Conservation (phyloP, 345 rosid species). For the Citrus inodora region DNA sequence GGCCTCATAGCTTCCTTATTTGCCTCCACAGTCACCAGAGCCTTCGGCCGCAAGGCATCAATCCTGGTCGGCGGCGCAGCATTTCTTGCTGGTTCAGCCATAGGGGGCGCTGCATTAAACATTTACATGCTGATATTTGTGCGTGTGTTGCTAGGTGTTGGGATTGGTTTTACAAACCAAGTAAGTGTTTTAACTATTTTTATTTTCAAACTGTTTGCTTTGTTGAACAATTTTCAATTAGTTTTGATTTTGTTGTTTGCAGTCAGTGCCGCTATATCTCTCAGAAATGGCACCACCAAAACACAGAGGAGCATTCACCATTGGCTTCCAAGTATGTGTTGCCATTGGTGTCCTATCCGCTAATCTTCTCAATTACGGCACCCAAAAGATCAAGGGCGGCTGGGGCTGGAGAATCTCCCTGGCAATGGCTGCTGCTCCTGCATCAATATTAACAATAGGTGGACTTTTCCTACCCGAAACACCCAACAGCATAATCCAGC, state of each 20-base stretch:
- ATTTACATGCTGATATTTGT: conserved; percentile 66
- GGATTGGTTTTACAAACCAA: conserved; percentile 79
- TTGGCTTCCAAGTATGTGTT: conserved; percentile 61
- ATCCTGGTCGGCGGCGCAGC: conserved; percentile 55
- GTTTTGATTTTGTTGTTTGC: neutral
- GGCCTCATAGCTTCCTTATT: conserved; percentile 60
- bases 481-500: conserved; percentile 63
- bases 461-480: conserved; percentile 68
- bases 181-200: conserved; percentile 17
- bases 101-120: conserved; percentile 51
- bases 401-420: conserved; percentile 81
- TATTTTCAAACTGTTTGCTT: no score
- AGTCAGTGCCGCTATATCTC: conserved; percentile 79
- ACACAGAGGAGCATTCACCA: conserved; percentile 74
- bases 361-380: conserved; percentile 55
- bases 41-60: conserved; percentile 62
- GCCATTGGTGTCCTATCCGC: conserved; percentile 57
- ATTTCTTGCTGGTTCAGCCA: conserved; percentile 60
- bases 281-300: conserved; percentile 83
- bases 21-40: conserved; percentile 53
- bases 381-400: conserved; percentile 55
- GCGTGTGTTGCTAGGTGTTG: conserved; percentile 63
- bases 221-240: neutral
- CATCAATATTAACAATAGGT: conserved; percentile 53
- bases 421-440: conserved; percentile 64